Evolutionary conservation across 163 green algal species (phyloP).

Genomic region (Trebouxiophyceae sp.): DNA sequence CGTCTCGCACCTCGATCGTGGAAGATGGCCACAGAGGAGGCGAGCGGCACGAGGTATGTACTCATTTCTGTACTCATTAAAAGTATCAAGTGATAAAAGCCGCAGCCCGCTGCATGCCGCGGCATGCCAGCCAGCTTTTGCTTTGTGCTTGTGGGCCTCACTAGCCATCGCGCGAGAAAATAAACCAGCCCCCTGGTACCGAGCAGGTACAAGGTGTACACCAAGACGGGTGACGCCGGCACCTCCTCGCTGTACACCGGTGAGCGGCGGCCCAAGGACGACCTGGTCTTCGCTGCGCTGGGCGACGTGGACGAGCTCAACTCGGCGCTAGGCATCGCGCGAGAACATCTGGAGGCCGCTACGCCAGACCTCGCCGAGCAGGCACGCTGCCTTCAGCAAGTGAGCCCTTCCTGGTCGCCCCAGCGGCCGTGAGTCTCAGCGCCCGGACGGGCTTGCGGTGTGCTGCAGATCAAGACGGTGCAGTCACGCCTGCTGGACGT

Average conservation of each 20-base stretch:
- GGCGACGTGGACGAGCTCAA: constrained; percentile 97
- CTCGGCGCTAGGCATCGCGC: constrained; percentile 66
- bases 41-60: too few relatives aligned
- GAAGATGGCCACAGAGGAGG: too few relatives aligned
- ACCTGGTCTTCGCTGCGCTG: constrained; percentile 70
- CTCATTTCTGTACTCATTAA: too few relatives aligned
- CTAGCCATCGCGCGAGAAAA: too few relatives aligned
- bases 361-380: constrained; percentile 2
- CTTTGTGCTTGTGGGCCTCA: too few relatives aligned
- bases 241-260: constrained; percentile 79
- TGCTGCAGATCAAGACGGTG: constrained; percentile 65
- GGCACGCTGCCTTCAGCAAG: background rate
- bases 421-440: background rate
- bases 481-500: constrained; percentile 89
- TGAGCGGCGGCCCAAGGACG: constrained; percentile 60
- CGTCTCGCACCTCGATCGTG: too few relatives aligned
- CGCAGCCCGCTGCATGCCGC: too few relatives aligned
- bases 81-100: too few relatives aligned
- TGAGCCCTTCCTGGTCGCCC: background rate
- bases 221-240: constrained; percentile 76
- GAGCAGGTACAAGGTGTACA: constrained; percentile 88
- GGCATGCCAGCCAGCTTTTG: too few relatives aligned
- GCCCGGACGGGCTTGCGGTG: background rate
- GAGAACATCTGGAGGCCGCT: constrained; percentile 13
- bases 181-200: too few relatives aligned